Conservation (phyloP, 805 yeast species). For the Torulaspora maleeae region DNA sequence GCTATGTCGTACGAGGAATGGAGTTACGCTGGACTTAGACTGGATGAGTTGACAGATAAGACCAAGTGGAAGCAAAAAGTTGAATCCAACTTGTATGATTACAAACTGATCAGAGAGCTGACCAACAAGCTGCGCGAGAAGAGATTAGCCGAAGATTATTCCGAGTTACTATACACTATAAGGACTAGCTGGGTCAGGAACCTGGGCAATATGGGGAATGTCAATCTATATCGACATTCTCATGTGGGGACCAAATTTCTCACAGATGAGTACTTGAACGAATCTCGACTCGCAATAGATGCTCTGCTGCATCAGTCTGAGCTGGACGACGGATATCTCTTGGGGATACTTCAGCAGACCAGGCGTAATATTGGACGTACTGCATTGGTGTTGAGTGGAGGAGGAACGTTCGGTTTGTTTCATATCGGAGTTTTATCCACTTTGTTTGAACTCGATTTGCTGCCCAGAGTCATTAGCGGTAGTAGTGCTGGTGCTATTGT, state of each 20-base stretch:
- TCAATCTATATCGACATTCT: slow-evolving; percentile 68
- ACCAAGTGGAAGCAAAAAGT: slow-evolving; percentile 66
- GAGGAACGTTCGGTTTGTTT: slow-evolving; percentile 87
- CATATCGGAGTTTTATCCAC: slow-evolving; percentile 90
- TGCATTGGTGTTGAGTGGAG: slow-evolving; percentile 92
- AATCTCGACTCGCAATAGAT: slow-evolving; percentile 54
- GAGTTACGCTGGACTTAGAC: slow-evolving; percentile 54
- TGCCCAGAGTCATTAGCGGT: slow-evolving; percentile 88
- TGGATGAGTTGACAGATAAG: slow-evolving; percentile 63
- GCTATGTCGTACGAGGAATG: slow-evolving; percentile 58
- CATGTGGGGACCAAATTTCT: slow-evolving; percentile 80
- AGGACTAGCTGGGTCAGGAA: slow-evolving; percentile 84
- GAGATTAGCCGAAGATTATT: slow-evolving; percentile 52
- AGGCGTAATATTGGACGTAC: slow-evolving; percentile 90
- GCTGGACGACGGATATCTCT: slow-evolving; percentile 61
- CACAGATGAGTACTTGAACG: slow-evolving; percentile 77
- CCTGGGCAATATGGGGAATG: slow-evolving; percentile 81
- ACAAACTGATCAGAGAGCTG: slow-evolving; percentile 49
- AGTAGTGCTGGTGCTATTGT: slow-evolving; percentile 95
- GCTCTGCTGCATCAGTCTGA: slow-evolving; percentile 29
- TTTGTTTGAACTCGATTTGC: slow-evolving; percentile 61
- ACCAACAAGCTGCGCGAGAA: slow-evolving; percentile 56
- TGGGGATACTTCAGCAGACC: slow-evolving; percentile 80
- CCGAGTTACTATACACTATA: slow-evolving; percentile 62
- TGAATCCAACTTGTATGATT: slow-evolving; percentile 70